Conservation (phyloP, 805 yeast genomes). For the Pichia eremophila region DNA sequence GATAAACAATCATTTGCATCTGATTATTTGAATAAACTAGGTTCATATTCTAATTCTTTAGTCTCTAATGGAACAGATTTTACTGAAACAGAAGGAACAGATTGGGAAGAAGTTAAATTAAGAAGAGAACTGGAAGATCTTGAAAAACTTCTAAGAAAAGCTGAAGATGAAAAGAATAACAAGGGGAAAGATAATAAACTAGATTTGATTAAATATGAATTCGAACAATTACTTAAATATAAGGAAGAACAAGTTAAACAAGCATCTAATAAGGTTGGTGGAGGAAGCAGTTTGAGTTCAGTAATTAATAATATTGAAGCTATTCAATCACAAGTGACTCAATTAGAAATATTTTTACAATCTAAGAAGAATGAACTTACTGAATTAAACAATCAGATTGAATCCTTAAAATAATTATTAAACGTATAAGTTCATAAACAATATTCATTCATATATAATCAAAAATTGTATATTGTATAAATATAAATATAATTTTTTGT, state of each 20-base stretch:
- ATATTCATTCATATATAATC: no score
- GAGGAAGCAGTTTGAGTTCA: constrained; percentile 33
- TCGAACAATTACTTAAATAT: constrained; percentile 73
- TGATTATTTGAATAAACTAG: constrained; percentile 46
- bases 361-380: constrained; percentile 53
- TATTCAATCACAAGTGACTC: constrained; percentile 68
- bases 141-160: constrained; percentile 53
- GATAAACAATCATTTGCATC: constrained; percentile 40
- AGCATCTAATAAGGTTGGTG: constrained; percentile 22
- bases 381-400: constrained; percentile 33
- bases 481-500: no score
- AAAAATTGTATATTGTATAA: no score
- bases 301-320: constrained; percentile 54
- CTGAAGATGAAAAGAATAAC: constrained; percentile 38
- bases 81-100: constrained; percentile 64
- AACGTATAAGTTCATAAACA: no score
- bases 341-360: constrained; percentile 58
- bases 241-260: constrained; percentile 52
- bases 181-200: constrained; percentile 22
- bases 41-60: constrained; percentile 27
- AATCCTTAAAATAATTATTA: not conserved
- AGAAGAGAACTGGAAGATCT: constrained; percentile 69
- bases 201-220: constrained; percentile 44
- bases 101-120: constrained; percentile 86
- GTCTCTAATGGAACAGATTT: constrained; percentile 54